Percentiles rank a stretch among this genome's conserved stretches.
Conservation (phyloP, 2,329 filamentous ascomycete genomes). For the Colletotrichum falcatum region DNA sequence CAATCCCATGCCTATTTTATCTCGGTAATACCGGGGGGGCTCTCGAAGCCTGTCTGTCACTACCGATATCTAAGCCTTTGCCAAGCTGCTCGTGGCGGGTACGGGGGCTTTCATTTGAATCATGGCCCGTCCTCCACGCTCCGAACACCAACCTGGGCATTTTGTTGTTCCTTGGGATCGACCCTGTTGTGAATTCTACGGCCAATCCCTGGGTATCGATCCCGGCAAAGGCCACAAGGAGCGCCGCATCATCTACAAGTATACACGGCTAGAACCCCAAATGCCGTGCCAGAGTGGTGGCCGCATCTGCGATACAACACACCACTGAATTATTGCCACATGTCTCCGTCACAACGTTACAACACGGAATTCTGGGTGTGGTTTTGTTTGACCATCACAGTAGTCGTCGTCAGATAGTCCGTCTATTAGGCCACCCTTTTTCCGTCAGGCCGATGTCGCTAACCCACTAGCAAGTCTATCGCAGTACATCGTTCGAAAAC, state of each 20-base stretch:
- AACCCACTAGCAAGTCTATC: background rate
- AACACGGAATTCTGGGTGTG: background rate
- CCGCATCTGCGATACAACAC: too few species aligned
- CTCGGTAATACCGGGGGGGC: too few species aligned
- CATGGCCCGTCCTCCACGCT: background rate
- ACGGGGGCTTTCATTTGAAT: background rate
- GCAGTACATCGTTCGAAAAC: background rate
- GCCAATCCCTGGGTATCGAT: background rate
- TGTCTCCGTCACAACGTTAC: background rate
- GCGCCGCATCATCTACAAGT: background rate
- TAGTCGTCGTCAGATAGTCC: background rate
- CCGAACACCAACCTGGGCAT: too few species aligned
- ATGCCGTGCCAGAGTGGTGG: too few species aligned
- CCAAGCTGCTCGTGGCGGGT: background rate
- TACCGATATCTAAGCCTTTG: too few species aligned
- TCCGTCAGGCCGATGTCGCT: background rate
- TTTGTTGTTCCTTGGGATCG: background rate
- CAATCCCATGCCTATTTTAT: too few species aligned
- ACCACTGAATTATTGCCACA: background rate
- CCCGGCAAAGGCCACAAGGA: background rate
- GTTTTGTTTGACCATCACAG: background rate
- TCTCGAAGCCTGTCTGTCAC: too few species aligned
- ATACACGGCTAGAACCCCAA: too few species aligned
- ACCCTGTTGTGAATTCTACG: background rate
- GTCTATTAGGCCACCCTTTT: background rate